Evolutionary conservation across 73 alveolate species (phyloP), one percentile per base, ranked within the genome.

Genomic region (Paramecium octaurelia): DNA sequence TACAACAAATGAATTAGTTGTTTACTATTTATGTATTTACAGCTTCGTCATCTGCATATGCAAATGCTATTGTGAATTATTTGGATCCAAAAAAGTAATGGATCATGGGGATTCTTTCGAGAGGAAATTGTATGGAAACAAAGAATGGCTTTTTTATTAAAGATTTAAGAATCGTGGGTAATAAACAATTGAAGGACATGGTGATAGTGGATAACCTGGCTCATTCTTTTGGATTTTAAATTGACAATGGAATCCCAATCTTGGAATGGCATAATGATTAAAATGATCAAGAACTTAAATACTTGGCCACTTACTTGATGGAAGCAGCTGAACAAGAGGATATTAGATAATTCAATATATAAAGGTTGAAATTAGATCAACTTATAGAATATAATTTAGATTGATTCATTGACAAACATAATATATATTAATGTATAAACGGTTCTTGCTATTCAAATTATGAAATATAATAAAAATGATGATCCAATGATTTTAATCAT

Each of bases 41-140:
- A 23, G 99, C 99, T 12, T 95, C 99, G 6, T 98, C 97, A 93
- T 93, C 95, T n/a, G 95, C 99, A 8, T 97, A 97, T 94, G 99
- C 99, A 0, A 98, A 97, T 95, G 97, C 98, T 11, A 98, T 97
- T 10, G 90, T 97, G 44, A 97, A 96, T 92, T 97, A 93, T 77
- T 84, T 97, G 86, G 99, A 97, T 58, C 99, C 99, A 14, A 86
- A 96, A 60, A 96, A 96, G 21, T 95, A 97, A 87, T 92, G 95
- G 92, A 96, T 97, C 76, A 96, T 96, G 83, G 93, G 96, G 57
- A 88, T 98, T 42, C 77, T 97, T 23, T 97, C 97, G 75, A 95
- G 99, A 92, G 97, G 96, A 75, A 96, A 96, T 92, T 97, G 99
- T 80, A 93, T 96, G 95, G 95, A 95, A 75, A 94, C 97, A 31